A percentile compares a stretch with the other conserved stretches of the same genome.
Evolutionary conservation across 768 basidiomycete genomes (phyloP).

Genomic region (Xerocomus potaroensis): DNA sequence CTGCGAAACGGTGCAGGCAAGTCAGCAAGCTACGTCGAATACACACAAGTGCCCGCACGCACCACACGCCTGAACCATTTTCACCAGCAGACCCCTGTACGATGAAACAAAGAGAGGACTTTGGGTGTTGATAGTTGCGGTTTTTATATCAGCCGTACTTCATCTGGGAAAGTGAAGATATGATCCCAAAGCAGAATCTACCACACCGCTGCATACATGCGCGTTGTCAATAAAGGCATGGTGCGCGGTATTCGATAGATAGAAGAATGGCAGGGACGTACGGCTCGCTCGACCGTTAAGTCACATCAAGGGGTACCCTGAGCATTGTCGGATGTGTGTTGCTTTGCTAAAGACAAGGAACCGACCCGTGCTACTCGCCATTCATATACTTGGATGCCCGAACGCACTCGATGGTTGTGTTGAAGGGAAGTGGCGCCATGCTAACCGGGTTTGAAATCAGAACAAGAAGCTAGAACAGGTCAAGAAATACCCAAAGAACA

Average conservation of each 20-base stretch:
- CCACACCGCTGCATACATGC: slow-evolving; percentile 15
- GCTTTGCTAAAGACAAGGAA: too few relatives aligned
- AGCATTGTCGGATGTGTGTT: slow-evolving; percentile 1
- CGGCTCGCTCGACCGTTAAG: slow-evolving; percentile 24
- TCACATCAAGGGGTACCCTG: neutral
- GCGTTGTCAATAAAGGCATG: too few relatives aligned
- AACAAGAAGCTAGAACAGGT: neutral
- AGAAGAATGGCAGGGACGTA: slow-evolving; percentile 2
- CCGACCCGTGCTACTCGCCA: slow-evolving; percentile 13
- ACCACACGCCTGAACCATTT: slow-evolving; percentile 30
- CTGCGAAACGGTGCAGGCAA: too few relatives aligned
- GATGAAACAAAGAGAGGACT: slow-evolving; percentile 32
- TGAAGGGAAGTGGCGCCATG: too few relatives aligned
- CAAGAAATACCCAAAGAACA: neutral
- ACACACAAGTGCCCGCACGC: slow-evolving; percentile 24
- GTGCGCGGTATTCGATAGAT: neutral
- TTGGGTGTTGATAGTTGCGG: slow-evolving; percentile 29
- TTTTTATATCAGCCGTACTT: slow-evolving; percentile 32
- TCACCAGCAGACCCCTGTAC: slow-evolving; percentile 30
- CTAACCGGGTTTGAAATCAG: neutral
- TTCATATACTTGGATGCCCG: slow-evolving; percentile 22
- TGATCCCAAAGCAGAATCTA: slow-evolving; percentile 36
- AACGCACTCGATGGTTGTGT: slow-evolving; percentile 6
- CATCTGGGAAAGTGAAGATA: slow-evolving; percentile 30
- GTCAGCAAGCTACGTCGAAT: neutral